These are phyloP conservation scores for Macadamia tetraphylla DNA, from an alignment of 164 flowering plant genomes.

Conservation along the genomic window DNA sequence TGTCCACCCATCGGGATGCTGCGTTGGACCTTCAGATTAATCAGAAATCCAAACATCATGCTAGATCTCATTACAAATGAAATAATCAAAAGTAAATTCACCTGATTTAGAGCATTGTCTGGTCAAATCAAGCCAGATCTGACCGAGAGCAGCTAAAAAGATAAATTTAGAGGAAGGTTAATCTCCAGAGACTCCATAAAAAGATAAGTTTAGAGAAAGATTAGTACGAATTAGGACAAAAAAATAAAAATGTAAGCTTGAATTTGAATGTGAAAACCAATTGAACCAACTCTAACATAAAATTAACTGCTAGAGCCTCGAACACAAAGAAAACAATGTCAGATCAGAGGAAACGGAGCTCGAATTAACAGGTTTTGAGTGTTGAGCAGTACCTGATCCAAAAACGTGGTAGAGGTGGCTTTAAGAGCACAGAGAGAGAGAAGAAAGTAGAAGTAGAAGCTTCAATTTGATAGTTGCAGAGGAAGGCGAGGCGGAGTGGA, in stretches of 20 bases:
- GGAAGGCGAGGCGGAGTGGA: not conserved
- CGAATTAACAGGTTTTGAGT: not conserved
- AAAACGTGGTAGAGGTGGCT: not conserved
- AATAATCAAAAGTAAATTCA: not conserved
- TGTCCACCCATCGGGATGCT: no score
- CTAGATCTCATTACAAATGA: not conserved
- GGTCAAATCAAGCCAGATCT: conserved; percentile 9
- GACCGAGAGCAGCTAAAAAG: not conserved
- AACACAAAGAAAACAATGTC: not conserved
- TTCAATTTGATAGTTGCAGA: not conserved
- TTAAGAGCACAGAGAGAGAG: not conserved
- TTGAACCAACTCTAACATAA: not conserved
- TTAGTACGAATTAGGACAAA: not conserved
- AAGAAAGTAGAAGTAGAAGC: not conserved
- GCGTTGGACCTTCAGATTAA: no score
- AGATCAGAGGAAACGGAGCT: not conserved
- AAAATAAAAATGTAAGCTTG: not conserved
- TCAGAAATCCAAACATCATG: not conserved
- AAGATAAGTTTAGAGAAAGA: not conserved
- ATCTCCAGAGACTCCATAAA: not conserved
- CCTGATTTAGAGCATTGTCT: not conserved
- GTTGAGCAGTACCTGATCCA: conserved; percentile 7
- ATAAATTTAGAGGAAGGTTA: not conserved
- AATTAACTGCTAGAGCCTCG: not conserved
- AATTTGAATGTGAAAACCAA: not conserved